A percentile compares a stretch with the other conserved stretches of the same genome.
These are phyloP conservation scores for Penstemon eatonii DNA, from an alignment of 257 asterid species.

Conservation along the genomic window DNA sequence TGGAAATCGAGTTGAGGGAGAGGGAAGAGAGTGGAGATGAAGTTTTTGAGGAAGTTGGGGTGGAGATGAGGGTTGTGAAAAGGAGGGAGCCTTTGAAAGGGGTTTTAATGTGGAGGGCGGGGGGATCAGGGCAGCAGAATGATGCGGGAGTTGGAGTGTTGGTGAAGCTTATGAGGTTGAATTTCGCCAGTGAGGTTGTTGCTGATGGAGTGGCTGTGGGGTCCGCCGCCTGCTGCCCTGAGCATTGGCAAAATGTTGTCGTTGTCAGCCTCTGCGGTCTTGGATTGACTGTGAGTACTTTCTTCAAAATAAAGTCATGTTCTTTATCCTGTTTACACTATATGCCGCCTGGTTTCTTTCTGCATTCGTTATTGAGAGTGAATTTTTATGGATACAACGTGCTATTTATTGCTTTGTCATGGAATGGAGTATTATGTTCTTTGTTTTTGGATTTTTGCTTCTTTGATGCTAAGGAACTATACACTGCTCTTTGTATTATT, in stretches of 20 bases:
- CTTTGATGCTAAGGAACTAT: neutral
- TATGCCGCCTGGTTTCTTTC: neutral
- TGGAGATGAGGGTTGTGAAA: constrained; percentile 81
- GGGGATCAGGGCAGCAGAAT: constrained; percentile 84
- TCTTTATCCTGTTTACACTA: neutral
- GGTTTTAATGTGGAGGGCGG: constrained; percentile 68
- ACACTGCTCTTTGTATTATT: constrained; percentile 10
- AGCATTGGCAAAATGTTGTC: constrained; percentile 79
- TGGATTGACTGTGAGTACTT: constrained; percentile 68
- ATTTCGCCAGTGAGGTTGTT: constrained; percentile 56
- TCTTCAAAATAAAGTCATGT: constrained; percentile 9
- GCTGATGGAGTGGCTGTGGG: constrained; percentile 43
- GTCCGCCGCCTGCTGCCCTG: constrained; percentile 44
- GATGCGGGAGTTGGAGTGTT: constrained; percentile 90
- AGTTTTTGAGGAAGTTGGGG: constrained; percentile 37
- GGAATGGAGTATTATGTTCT: neutral
- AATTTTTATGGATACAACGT: constrained; percentile 14
- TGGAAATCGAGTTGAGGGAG: constrained; percentile 64
- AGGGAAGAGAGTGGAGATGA: constrained; percentile 25
- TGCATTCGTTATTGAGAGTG: neutral
- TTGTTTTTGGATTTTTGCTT: constrained; percentile 16
- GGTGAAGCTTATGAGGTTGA: constrained; percentile 76
- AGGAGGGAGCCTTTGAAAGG: constrained; percentile 83
- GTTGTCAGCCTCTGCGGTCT: constrained; percentile 79
- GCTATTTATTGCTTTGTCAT: constrained; percentile 2